phyloP scores from a whole-genome alignment of 495 filamentous ascomycete genomes.

The Penicillium turbatum region DNA sequence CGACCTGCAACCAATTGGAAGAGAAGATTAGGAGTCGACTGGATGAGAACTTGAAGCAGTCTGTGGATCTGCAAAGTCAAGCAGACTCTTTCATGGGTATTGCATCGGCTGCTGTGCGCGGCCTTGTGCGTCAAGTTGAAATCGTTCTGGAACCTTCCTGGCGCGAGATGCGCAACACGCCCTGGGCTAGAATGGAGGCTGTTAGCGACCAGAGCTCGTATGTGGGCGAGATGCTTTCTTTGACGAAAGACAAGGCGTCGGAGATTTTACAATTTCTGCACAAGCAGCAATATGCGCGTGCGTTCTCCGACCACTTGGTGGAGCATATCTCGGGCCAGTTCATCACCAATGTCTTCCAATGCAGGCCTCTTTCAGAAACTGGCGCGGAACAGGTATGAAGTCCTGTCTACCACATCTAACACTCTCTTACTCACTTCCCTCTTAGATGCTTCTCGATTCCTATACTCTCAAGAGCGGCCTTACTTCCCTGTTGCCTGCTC shows the following conservation, averaged over 20 bases:
- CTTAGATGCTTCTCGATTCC: conserved; percentile 87
- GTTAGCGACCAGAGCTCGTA: conserved; percentile 97
- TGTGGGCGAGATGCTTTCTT: conserved; percentile 71
- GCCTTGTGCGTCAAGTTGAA: conserved; percentile 80
- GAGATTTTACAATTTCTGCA: conserved; percentile 75
- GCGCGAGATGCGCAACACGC: conserved; percentile 95
- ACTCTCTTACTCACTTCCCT: conserved; percentile 2
- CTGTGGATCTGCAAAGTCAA: conserved; percentile 85
- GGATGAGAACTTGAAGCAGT: conserved; percentile 67
- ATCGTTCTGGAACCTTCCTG: conserved; percentile 76
- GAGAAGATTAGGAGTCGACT: conserved; percentile 90
- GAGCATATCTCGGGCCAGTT: conserved; percentile 78
- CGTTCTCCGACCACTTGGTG: conserved; percentile 91
- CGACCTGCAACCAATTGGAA: conserved; percentile 84
- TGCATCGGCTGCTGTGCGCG: conserved; percentile 78
- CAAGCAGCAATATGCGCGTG: conserved; percentile 90
- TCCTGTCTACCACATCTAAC: not conserved
- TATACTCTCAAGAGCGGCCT: conserved; percentile 87
- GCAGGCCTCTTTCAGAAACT: conserved; percentile 83
- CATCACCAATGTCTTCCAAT: conserved; percentile 79
- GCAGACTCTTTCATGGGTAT: conserved; percentile 95
- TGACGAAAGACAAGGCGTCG: conserved; percentile 61
- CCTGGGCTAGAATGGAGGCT: conserved; percentile 90
- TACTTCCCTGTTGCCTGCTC: conserved; percentile 38
- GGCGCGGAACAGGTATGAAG: conserved; percentile 81